phyloP scores from a whole-genome alignment of 2,329 filamentous ascomycete species.

The Colletotrichum sp. region DNA sequence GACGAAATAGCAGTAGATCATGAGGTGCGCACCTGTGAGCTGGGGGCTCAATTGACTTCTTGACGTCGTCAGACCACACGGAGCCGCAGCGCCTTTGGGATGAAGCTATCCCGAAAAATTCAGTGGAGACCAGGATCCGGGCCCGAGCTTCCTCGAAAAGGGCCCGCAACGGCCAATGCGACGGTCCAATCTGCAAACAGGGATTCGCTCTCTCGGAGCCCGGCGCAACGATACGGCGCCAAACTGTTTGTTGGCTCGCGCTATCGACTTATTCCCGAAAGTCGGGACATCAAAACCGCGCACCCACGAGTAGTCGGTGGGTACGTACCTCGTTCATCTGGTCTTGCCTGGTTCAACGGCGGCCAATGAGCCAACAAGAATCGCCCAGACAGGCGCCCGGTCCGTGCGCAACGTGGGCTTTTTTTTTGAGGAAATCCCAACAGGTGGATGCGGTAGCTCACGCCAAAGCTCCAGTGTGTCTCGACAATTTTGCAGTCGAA shows the following conservation, averaged over 20 bases:
- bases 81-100: neutral
- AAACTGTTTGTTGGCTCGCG: neutral
- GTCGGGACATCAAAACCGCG: neutral
- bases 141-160: neutral
- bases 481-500: slow-evolving; percentile 9
- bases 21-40: neutral
- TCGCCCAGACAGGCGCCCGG: neutral
- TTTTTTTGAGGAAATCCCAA: slow-evolving; percentile 13
- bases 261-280: neutral
- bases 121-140: neutral
- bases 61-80: neutral
- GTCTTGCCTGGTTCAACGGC: neutral
- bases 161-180: neutral
- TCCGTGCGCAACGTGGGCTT: neutral
- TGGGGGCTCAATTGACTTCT: neutral
- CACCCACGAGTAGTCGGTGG: neutral
- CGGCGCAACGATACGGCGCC: slow-evolving; percentile 16
- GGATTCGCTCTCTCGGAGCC: neutral
- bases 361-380: slow-evolving; percentile 3
- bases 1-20: rapidly evolving
- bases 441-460: slow-evolving; percentile 10
- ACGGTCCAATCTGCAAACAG: neutral
- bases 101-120: slow-evolving; percentile 25
- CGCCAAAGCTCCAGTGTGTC: slow-evolving; percentile 7
- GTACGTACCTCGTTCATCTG: neutral